Evolutionary conservation across 306 rosid genomes (phyloP).

Genomic region (Lithocarpus polystachyus): DNA sequence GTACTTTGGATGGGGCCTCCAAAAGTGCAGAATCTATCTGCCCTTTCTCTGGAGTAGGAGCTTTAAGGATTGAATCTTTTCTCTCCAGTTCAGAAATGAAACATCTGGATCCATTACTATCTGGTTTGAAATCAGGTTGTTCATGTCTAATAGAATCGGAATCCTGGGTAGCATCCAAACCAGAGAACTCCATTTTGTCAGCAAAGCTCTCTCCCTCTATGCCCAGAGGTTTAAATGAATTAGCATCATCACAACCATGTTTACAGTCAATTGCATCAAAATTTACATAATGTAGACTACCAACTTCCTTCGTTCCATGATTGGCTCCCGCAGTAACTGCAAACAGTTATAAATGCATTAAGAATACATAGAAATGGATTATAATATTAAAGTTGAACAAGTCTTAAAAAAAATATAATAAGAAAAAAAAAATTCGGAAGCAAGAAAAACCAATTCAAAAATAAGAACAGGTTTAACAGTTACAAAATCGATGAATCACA

Average conservation of each 20-base stretch:
- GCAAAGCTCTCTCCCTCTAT: conserved; percentile 31
- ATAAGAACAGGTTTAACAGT: neutral
- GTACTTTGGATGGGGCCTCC: conserved; percentile 54
- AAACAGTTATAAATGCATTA: conserved; percentile 6
- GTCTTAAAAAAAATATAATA: conserved; percentile 1
- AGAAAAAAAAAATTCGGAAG: neutral
- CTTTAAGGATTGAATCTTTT: conserved; percentile 26
- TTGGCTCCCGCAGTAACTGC: conserved; percentile 38
- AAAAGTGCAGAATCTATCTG: conserved; percentile 39
- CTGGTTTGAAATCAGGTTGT: conserved; percentile 19
- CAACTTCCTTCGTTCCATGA: conserved; percentile 29
- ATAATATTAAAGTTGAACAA: conserved; percentile 1
- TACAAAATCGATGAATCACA: neutral
- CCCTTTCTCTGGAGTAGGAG: conserved; percentile 31
- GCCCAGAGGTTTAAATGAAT: conserved; percentile 21
- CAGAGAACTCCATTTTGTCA: conserved; percentile 27
- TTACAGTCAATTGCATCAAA: conserved; percentile 36
- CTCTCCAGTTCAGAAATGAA: conserved; percentile 26
- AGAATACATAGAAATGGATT: neutral
- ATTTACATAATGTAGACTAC: conserved; percentile 35
- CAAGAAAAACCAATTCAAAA: conserved; percentile 3
- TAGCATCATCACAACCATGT: conserved; percentile 31
- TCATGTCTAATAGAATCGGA: conserved; percentile 30
- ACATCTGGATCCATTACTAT: conserved; percentile 20
- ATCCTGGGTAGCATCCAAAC: conserved; percentile 24